Percentiles rank a stretch among this genome's conserved stretches.
These are phyloP conservation scores for Monosporascus sp. DNA, from an alignment of 2,329 filamentous ascomycete genomes.

Conservation along the genomic window DNA sequence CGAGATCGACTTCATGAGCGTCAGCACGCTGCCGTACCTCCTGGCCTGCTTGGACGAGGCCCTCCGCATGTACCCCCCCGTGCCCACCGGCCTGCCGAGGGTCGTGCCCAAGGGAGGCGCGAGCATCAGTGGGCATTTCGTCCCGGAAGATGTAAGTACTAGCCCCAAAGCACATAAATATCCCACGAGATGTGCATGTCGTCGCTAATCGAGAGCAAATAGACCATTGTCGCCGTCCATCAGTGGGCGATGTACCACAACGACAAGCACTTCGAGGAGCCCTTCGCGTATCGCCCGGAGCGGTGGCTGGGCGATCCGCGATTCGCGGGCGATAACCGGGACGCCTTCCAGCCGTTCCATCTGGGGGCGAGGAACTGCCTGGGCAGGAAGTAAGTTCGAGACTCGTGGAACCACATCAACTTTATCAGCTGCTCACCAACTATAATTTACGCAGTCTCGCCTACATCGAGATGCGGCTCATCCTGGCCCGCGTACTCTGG, in stretches of 20 bases:
- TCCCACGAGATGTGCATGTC: too few species aligned
- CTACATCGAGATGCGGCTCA: slow-evolving; percentile 45
- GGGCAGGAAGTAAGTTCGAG: slow-evolving; percentile 38
- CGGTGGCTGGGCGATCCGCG: slow-evolving; percentile 37
- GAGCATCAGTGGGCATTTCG: slow-evolving; percentile 11
- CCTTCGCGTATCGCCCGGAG: slow-evolving; percentile 42
- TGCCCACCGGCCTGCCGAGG: slow-evolving; percentile 13
- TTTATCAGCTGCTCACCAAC: slow-evolving; percentile 5
- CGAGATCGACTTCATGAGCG: slow-evolving; percentile 31
- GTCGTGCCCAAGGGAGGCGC: slow-evolving; percentile 10
- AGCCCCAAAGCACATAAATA: too few species aligned
- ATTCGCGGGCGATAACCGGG: slow-evolving; percentile 37
- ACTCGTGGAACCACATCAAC: too few species aligned
- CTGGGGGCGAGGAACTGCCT: slow-evolving; percentile 46
- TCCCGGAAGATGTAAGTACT: slow-evolving; percentile 13
- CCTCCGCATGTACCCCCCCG: slow-evolving; percentile 34
- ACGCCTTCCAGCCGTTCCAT: slow-evolving; percentile 43
- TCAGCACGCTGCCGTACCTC: slow-evolving; percentile 31
- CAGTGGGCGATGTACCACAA: slow-evolving; percentile 39
- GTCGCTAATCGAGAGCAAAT: background rate
- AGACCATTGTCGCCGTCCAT: slow-evolving; percentile 38
- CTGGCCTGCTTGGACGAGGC: slow-evolving; percentile 35
- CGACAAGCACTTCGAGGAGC: slow-evolving; percentile 38
- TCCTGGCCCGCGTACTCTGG: slow-evolving; percentile 42
- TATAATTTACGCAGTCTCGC: slow-evolving; percentile 33